Percentiles rank a stretch among this genome's conserved stretches.
phyloP scores from a whole-genome alignment of 306 rosid species.

The Citrullus mucosospermus region DNA sequence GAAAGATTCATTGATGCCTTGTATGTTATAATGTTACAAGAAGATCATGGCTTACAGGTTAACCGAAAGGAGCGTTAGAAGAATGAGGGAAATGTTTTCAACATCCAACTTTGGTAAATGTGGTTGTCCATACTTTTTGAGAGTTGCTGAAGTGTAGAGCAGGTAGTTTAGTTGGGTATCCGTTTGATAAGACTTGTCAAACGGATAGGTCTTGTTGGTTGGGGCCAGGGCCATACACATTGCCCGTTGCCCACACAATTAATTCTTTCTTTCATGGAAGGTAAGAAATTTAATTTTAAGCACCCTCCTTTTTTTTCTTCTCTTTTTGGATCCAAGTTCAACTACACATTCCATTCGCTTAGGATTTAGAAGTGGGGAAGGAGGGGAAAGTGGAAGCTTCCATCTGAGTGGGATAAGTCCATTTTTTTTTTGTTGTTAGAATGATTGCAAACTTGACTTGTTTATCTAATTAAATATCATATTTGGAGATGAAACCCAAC shows the following conservation, averaged over 20 bases:
- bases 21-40: background rate
- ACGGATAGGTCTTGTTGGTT: background rate
- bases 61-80: background rate
- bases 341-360: too few species aligned
- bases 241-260: too few species aligned
- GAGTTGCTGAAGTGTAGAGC: background rate
- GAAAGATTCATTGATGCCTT: background rate
- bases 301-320: too few species aligned
- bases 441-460: too few species aligned
- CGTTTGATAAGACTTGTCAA: background rate
- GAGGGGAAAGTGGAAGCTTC: background rate
- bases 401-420: background rate
- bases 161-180: slow-evolving; percentile 5
- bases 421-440: too few species aligned
- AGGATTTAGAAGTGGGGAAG: background rate
- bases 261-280: too few species aligned
- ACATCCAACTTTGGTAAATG: background rate
- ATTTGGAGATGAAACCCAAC: too few species aligned
- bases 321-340: too few species aligned
- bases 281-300: too few species aligned
- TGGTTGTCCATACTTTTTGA: background rate
- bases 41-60: background rate
- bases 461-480: too few species aligned
- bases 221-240: too few species aligned
- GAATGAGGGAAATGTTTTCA: background rate